These are phyloP conservation scores for Claviceps monticola DNA, from an alignment of 2,329 filamentous ascomycete species.

Conservation along the genomic window DNA sequence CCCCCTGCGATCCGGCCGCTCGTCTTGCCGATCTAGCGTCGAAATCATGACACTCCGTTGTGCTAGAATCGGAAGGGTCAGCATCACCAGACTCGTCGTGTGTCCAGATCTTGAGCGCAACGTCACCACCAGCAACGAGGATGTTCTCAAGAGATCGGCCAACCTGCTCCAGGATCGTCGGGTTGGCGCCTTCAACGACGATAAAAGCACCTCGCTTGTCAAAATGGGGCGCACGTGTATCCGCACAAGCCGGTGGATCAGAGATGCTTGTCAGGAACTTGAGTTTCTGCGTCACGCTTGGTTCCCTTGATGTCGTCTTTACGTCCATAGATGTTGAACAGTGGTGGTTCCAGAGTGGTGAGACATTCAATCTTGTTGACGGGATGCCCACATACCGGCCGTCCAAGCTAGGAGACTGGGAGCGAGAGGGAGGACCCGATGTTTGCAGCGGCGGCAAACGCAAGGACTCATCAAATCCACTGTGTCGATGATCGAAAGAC, in stretches of 20 bases:
- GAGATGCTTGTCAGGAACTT: conserved; percentile 63
- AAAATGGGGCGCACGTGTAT: conserved; percentile 17
- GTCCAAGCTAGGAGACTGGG: conserved; percentile 13
- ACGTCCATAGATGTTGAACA: conserved; percentile 21
- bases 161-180: conserved; percentile 35
- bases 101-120: conserved; percentile 30
- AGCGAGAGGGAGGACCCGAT: conserved; percentile 19
- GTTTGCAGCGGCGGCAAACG: conserved; percentile 40
- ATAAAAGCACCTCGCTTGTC: conserved; percentile 63
- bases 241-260: conserved; percentile 41
- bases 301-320: conserved; percentile 20
- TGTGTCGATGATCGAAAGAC: conserved; percentile 24
- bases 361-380: conserved; percentile 13
- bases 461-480: conserved; percentile 39
- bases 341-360: conserved; percentile 2
- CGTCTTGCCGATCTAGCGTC: background rate
- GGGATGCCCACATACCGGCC: conserved; percentile 15
- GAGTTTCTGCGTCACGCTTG: conserved; percentile 63
- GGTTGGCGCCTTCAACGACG: conserved; percentile 63
- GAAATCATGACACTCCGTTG: background rate
- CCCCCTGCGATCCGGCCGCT: background rate
- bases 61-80: background rate
- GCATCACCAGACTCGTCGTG: conserved; percentile 14
- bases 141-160: conserved; percentile 52
- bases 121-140: conserved; percentile 32